Base-by-base conservation (phyloP, 176 grass and related monocot species). In the Pharus latifolius region DNA sequence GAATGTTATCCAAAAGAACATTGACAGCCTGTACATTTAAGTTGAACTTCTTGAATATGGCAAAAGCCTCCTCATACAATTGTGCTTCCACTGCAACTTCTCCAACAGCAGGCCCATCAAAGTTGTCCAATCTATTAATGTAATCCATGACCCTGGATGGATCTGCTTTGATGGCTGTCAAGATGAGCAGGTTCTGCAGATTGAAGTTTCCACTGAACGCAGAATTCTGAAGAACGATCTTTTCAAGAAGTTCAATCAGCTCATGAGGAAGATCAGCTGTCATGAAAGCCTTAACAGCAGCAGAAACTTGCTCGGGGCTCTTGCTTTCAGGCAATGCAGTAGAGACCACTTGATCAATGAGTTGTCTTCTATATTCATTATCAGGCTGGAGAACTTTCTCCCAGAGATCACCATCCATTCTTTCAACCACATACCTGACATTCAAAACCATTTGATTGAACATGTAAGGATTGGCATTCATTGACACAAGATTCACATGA, bases 211-310 rank as follows among this genome's bases (percentile, higher is more conserved):
- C 95, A 72, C 95, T 99, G 63, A 99, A 99, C 0, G 95, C 95
- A 47, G 95, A 99, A 80, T 99, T 99, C 32, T 93, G 94, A 59
- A 97, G 89, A 44, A 97, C 94, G 59, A 97, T 97, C 80, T 97
- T 97, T 64, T 97, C 94, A 82, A 92, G 94, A 62, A 97, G 89
- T 82, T 97, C 94, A 31, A 97, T 97, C 8, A 97, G 70, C 73
- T 97, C 94, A 67, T 97, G 94, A 22, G 94, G 89, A 12, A 97
- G 89, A 67, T 97, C 94, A 85, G 94, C 89, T 31, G 90, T 92
- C 94, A 97, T 97, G 78, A 97, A 97, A 80, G 94, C 94, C 74
- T 97, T 93, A 65, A 97, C 94, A 43, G 94, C 94, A 74, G 94
- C 94, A 82, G 94, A 97, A 11, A 97, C 89, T 93, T 97, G 94